Evolutionary conservation across 768 basidiomycete species (phyloP).

Genomic region (Roridomyces roridus): DNA sequence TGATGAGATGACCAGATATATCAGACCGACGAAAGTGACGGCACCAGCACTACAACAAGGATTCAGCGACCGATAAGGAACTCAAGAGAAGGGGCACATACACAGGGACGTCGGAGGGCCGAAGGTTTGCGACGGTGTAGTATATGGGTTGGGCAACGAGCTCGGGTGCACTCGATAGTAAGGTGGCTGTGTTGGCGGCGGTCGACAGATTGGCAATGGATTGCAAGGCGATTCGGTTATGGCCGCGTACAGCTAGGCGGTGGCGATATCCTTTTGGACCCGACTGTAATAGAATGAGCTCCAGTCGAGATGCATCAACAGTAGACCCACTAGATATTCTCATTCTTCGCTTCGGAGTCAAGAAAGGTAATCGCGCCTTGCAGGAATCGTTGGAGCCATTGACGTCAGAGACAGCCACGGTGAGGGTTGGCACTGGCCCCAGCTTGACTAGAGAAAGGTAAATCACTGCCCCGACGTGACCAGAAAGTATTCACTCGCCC

Average conservation of each 20-base stretch:
- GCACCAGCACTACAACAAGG: constrained; percentile 50
- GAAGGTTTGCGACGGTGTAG: constrained; percentile 54
- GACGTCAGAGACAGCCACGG: constrained; percentile 41
- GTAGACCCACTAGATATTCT: constrained; percentile 60
- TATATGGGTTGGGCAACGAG: constrained; percentile 54
- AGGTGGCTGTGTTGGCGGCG: constrained; percentile 31
- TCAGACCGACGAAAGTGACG: constrained; percentile 58
- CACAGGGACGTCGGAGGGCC: constrained; percentile 66
- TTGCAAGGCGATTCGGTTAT: constrained; percentile 39
- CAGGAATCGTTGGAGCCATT: constrained; percentile 53
- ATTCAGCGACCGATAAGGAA: neutral
- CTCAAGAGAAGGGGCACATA: constrained; percentile 34
- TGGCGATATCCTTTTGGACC: constrained; percentile 27
- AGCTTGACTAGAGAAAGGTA: constrained; percentile 42
- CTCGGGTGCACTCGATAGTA: constrained; percentile 55
- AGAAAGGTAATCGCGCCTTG: constrained; percentile 60
- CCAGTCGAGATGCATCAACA: neutral
- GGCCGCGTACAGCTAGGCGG: constrained; percentile 42
- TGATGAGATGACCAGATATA: constrained; percentile 56
- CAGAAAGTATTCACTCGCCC: too few relatives aligned
- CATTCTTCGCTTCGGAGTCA: constrained; percentile 57
- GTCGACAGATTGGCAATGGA: constrained; percentile 35
- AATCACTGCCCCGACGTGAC: too few relatives aligned
- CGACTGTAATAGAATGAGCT: neutral
- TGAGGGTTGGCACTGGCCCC: constrained; percentile 43